Conservation (phyloP, 2,329 filamentous ascomycete genomes). For the Nemania sp. region DNA sequence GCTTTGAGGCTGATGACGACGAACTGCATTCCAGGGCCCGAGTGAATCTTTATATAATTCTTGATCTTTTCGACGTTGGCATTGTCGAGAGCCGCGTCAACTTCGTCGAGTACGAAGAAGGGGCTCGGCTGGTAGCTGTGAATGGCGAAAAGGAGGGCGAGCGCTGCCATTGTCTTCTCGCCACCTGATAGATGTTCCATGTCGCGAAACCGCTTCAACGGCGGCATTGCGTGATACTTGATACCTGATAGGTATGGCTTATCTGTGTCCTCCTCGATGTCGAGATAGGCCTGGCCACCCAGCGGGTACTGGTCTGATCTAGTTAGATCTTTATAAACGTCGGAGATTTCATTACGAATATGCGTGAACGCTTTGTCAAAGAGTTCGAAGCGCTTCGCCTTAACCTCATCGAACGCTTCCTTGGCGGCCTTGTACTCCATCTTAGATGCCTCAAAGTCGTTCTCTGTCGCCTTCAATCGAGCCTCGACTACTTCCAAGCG, state of each 20-base stretch:
- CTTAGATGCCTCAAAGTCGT: slow-evolving; percentile 86
- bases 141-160: slow-evolving; percentile 95
- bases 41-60: slow-evolving; percentile 93
- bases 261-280: slow-evolving; percentile 91
- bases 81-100: slow-evolving; percentile 97
- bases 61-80: slow-evolving; percentile 96
- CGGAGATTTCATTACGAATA: slow-evolving; percentile 90
- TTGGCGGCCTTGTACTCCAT: slow-evolving; percentile 72
- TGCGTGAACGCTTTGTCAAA: slow-evolving; percentile 96
- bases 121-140: slow-evolving; percentile 94
- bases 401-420: slow-evolving; percentile 81
- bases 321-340: slow-evolving; percentile 94
- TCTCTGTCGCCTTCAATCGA: slow-evolving; percentile 80
- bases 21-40: slow-evolving; percentile 97
- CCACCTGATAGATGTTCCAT: slow-evolving; percentile 98
- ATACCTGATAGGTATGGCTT: slow-evolving; percentile 94
- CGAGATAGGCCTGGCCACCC: slow-evolving; percentile 86
- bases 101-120: slow-evolving; percentile 98
- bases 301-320: slow-evolving; percentile 87
- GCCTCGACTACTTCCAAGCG: slow-evolving; percentile 84
- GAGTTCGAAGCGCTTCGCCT: slow-evolving; percentile 80
- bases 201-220: slow-evolving; percentile 95
- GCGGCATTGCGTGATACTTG: slow-evolving; percentile 98
- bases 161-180: slow-evolving; percentile 97
- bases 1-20: slow-evolving; percentile 97